phyloP scores from a whole-genome alignment of 1,284 basidiomycete species.

The Papiliotrema terrestris region DNA sequence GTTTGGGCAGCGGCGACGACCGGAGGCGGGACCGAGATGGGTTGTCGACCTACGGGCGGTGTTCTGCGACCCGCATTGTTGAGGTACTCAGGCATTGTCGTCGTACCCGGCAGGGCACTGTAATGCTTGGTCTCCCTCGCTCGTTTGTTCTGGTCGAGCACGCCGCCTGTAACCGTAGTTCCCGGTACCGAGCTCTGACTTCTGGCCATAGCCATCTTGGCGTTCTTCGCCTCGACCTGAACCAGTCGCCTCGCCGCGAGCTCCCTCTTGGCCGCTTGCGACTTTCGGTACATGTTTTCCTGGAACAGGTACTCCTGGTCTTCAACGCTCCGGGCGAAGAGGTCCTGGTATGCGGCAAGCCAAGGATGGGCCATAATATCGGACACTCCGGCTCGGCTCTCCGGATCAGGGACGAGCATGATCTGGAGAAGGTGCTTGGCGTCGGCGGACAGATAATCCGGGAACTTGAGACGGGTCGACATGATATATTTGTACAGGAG shows the following conservation, averaged over 20 bases:
- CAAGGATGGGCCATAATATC: constrained; percentile 79
- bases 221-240: constrained; percentile 37
- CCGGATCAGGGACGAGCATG: constrained; percentile 84
- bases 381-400: constrained; percentile 66
- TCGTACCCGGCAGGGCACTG: constrained; percentile 46
- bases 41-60: constrained; percentile 15
- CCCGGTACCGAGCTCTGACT: constrained; percentile 39
- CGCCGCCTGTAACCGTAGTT: constrained; percentile 18
- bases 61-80: constrained; percentile 30
- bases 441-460: constrained; percentile 79
- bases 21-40: constrained; percentile 7
- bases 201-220: constrained; percentile 28
- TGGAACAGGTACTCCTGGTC: constrained; percentile 76
- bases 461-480: constrained; percentile 90
- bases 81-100: constrained; percentile 44
- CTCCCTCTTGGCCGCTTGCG: constrained; percentile 67
- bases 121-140: constrained; percentile 43
- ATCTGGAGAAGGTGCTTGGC: constrained; percentile 69
- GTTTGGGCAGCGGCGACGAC: constrained; percentile 10
- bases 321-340: constrained; percentile 68
- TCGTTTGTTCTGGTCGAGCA: constrained; percentile 29
- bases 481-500: constrained; percentile 99
- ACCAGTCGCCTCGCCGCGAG: constrained; percentile 41
- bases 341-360: constrained; percentile 64
- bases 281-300: constrained; percentile 78